Evolutionary conservation across 1,284 basidiomycete species (phyloP), one percentile per base, ranked within the genome.

Genomic region (Rhodotorula sp.): DNA sequence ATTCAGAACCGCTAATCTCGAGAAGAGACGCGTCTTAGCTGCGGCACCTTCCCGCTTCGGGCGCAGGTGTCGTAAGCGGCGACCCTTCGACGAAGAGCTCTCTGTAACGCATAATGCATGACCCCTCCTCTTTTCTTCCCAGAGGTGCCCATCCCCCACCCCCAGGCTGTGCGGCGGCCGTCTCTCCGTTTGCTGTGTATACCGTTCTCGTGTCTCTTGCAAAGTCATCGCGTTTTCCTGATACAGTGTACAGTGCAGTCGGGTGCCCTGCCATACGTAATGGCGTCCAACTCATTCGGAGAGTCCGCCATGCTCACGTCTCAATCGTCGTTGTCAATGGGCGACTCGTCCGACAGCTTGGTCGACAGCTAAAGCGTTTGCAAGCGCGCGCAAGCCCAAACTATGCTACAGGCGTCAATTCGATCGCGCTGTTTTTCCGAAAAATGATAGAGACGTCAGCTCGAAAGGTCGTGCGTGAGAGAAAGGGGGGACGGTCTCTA

Each of bases 1-100:
- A 60, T 61, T 66, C 65, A 66, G 65, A 66, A 66, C 65, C 65
- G 65, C 65, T 66, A 66, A 61, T 60, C 65, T 66, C 31, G 63
- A 59, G 58, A 54, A 19, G 15, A 59, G 26, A n/a, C 26, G 54
- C 54, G 54, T 55, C 54, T 18, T 18, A 50, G 54, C 54, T 28
- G 12, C 54, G 54, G 26, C 54, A 55, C 54, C 54, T 55, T 55
- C 65, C 54, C 19, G 45, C 49, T 28, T 61, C 28, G 59, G 59
- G 26, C 31, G 50, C 50, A 58, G 43, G 52, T 52, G 54, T 28
- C 50, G 58, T 16, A 26, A 12, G 49, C 31, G 28, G 65, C 28
- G 50, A 31, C 52, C 59, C 6, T 52, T 43, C 38, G 26, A 47
- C 55, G 65, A 66, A 55, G 65, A 52, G 65, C 34, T 47, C 47